Conservation (phyloP, 768 basidiomycete species). For the Vararia minispora region DNA sequence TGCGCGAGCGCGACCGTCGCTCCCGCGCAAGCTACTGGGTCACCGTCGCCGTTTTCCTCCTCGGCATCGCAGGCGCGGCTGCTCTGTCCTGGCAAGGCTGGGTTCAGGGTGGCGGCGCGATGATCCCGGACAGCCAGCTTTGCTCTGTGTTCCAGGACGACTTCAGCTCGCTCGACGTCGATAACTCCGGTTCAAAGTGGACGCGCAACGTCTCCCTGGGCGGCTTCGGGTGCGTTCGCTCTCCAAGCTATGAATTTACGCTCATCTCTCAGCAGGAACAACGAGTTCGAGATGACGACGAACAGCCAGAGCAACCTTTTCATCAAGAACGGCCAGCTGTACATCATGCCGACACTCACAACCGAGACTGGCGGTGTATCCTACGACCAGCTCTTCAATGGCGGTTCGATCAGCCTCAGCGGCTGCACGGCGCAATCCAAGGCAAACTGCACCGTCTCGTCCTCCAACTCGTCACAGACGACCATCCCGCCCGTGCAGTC, state of each 20-base stretch:
- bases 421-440: constrained; percentile 25
- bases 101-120: constrained; percentile 19
- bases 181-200: constrained; percentile 25
- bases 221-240: constrained; percentile 32
- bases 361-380: constrained; percentile 34
- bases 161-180: constrained; percentile 34
- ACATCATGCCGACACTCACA: constrained; percentile 51
- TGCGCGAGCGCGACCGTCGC: constrained; percentile 27
- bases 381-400: constrained; percentile 26
- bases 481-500: constrained; percentile 44
- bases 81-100: constrained; percentile 37
- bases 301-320: constrained; percentile 26
- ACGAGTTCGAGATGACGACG: constrained; percentile 50
- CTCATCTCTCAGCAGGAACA: constrained; percentile 19
- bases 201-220: constrained; percentile 38
- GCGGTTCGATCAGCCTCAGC: constrained; percentile 24
- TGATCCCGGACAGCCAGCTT: constrained; percentile 24
- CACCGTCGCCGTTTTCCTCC: constrained; percentile 28
- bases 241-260: constrained; percentile 1
- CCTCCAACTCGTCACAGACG: constrained; percentile 21
- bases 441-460: constrained; percentile 34
- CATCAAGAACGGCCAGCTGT: constrained; percentile 38
- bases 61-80: constrained; percentile 32
- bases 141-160: constrained; percentile 40
- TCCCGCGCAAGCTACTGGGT: constrained; percentile 38